Base-by-base conservation (phyloP, 1,284 basidiomycete species). In the Mycosarcoma mackinlayi region DNA sequence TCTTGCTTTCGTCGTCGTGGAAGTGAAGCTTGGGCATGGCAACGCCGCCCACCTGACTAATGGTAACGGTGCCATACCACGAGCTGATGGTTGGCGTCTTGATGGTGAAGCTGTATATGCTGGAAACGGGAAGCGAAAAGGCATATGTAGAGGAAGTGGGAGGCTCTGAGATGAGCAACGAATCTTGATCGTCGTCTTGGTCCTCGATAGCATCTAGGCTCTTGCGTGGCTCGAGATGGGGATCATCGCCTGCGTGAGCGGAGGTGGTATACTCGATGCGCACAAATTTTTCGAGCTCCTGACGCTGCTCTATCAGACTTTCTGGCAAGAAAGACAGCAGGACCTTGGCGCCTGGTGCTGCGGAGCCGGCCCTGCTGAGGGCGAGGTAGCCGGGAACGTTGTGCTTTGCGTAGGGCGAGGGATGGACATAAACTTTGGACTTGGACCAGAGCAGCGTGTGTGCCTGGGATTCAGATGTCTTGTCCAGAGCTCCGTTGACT, bases 11-110 rank as follows among this genome's bases (percentile, higher is more conserved):
- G 72, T 98, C 94, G 78, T 98, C 95, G 81, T 98, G 95, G 83
- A 98, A 98, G 83, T 93, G 89, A 4, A 98, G 87, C 0, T 92
- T 93, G 0, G 93, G 93, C 0, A 97, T 86, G 0, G 93, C 93
- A 35, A 92, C 88, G 13, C 94, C 93, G 66, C 91, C 94, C 52
- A 90, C 90, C 35, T 97, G 88, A 80, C 94, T 95, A 66, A 92
- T 87, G 25, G 75, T 80, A 1, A 89, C 89, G 14, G 76, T 77
- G 3, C 86, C 85, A 90, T 92, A 89, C 93, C 93, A 95, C 4
- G 91, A 65, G 45, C 72, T 73, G n/a, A 77, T 66, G 21, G 73
- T 75, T 0, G 76, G 76, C 0, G 92, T 90, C 70, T 91, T 89
- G 1, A 95, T 90, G 44, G 93, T 86, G 47, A 98, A 86, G 19